A percentile compares a stretch with the other conserved stretches of the same genome.
Conservation (phyloP, 2,329 filamentous ascomycete species). For the Dactylonectria estremocensis region DNA sequence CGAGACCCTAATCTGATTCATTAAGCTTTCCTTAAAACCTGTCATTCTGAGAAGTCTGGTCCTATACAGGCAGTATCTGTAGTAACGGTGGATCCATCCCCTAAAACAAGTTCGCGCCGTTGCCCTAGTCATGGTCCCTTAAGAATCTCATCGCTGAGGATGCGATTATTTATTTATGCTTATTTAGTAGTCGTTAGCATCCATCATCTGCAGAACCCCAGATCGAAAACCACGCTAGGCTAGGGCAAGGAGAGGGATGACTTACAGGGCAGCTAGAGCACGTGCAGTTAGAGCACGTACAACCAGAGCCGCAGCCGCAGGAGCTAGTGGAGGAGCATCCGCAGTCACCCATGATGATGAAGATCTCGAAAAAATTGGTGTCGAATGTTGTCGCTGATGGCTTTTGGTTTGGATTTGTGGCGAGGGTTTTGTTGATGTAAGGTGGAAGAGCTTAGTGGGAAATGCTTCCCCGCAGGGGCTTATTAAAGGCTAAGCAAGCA, state of each 20-base stretch:
- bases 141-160: not conserved
- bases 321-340: not conserved
- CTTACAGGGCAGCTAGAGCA: not conserved
- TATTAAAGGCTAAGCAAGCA: too few species aligned
- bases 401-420: not conserved
- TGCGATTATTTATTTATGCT: not conserved
- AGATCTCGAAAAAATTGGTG: not conserved
- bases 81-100: not conserved
- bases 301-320: not conserved
- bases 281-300: not conserved
- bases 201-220: not conserved
- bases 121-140: not conserved
- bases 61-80: too few species aligned
- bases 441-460: not conserved
- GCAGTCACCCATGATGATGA: not conserved
- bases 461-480: too few species aligned
- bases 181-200: not conserved
- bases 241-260: not conserved
- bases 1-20: too few species aligned
- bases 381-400: not conserved
- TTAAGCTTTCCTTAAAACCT: too few species aligned
- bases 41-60: too few species aligned
- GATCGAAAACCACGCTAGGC: not conserved
- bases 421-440: not conserved
- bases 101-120: not conserved